These are phyloP conservation scores for Gryganskiella cystojenkinii DNA, from an alignment of 192 early-diverging fungal genomes.

Conservation along the genomic window DNA sequence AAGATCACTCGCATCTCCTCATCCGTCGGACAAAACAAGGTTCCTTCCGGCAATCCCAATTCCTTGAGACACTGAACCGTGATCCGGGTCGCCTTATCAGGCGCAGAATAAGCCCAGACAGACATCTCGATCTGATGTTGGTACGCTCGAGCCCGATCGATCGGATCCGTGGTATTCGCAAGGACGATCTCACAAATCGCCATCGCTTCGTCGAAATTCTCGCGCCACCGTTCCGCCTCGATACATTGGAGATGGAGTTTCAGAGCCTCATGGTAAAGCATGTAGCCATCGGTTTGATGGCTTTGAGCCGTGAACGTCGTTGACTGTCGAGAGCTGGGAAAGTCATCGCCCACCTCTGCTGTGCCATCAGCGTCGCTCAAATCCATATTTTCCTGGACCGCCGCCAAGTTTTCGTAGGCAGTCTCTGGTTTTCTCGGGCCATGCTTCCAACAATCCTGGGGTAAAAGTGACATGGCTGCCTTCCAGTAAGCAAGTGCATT, in stretches of 20 bases:
- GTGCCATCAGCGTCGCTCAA: no score
- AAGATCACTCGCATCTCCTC: conserved; percentile 28
- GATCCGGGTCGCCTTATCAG: conserved; percentile 18
- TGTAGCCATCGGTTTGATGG: no score
- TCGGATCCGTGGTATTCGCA: conserved; percentile 31
- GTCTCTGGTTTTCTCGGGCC: no score
- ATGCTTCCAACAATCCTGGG: conserved; percentile 29
- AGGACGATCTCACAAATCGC: conserved; percentile 32
- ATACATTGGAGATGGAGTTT: conserved; percentile 47
- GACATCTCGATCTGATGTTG: conserved; percentile 52
- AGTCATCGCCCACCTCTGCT: no score
- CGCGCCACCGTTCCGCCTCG: conserved; percentile 46
- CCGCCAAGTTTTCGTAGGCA: no score
- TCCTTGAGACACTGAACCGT: conserved; percentile 33
- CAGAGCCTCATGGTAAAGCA: conserved; percentile 32
- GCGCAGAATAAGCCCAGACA: conserved; percentile 38
- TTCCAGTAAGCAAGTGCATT: conserved; percentile 36
- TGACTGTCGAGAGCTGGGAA: no score
- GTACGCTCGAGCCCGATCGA: conserved; percentile 40
- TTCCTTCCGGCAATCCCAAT: conserved; percentile 18
- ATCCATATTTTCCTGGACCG: no score
- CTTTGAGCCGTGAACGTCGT: no score
- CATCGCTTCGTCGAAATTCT: conserved; percentile 48
- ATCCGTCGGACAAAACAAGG: conserved; percentile 17
- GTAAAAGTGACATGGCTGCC: conserved; percentile 29